Percentiles rank a stretch among this genome's conserved stretches.
These are phyloP conservation scores for Persicaria maculosa DNA, from an alignment of 148 eudicot species.

Conservation along the genomic window DNA sequence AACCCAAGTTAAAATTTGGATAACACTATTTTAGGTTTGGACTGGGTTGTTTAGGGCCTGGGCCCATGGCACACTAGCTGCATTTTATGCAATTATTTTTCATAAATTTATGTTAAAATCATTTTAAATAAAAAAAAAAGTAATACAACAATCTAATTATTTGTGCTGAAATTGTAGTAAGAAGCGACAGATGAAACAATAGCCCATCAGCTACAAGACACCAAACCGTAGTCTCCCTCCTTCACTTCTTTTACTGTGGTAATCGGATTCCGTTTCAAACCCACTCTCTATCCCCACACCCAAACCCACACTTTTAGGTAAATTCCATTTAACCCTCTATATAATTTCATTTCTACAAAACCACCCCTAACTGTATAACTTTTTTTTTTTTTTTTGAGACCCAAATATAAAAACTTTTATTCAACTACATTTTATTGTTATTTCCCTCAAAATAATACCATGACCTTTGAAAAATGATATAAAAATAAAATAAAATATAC, in stretches of 20 bases:
- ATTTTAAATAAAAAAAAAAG: neutral
- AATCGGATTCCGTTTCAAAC: neutral
- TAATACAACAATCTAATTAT: neutral
- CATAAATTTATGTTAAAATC: neutral
- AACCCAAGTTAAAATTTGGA: too few relatives aligned
- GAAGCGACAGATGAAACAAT: slow-evolving; percentile 1
- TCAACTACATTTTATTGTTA: too few relatives aligned
- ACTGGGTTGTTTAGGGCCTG: too few relatives aligned
- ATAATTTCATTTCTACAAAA: neutral
- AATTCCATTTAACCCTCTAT: neutral
- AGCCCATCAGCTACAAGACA: neutral
- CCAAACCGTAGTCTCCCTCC: neutral
- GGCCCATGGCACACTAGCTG: too few relatives aligned
- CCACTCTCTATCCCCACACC: neutral
- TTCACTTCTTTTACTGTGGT: neutral
- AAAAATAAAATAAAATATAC: too few relatives aligned
- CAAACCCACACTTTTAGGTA: neutral
- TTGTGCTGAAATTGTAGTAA: neutral
- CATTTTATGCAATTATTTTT: neutral
- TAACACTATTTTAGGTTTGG: too few relatives aligned
- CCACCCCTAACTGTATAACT: neutral
- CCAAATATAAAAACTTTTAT: too few relatives aligned
- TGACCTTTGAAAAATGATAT: too few relatives aligned
- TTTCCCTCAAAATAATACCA: neutral
- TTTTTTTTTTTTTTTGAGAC: too few relatives aligned